phyloP scores from a whole-genome alignment of 192 early-diverging fungal genomes.

The Backusella psychrophila region DNA sequence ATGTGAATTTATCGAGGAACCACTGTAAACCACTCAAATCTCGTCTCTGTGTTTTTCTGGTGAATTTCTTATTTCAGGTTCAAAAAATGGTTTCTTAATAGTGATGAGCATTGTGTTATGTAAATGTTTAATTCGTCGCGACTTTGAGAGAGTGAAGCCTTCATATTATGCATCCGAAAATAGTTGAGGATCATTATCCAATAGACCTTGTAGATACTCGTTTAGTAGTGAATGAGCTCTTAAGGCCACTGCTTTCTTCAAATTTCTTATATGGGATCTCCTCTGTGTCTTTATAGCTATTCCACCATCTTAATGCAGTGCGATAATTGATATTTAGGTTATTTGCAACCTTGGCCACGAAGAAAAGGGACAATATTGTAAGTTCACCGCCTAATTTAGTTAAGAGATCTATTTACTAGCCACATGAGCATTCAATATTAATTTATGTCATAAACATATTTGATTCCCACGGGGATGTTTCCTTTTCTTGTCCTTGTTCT shows the following conservation, averaged over 20 bases:
- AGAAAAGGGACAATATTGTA: too few relatives aligned
- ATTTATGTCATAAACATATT: too few relatives aligned
- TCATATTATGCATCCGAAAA: constrained; percentile 10
- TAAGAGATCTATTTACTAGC: too few relatives aligned
- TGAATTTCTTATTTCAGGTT: neutral
- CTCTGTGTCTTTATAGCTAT: constrained; percentile 9
- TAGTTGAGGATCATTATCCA: constrained; percentile 6
- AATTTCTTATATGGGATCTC: constrained; percentile 3
- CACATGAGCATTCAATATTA: too few relatives aligned
- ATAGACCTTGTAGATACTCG: constrained; percentile 4
- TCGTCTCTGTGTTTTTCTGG: neutral
- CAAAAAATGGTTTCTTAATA: neutral
- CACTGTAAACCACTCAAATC: constrained; percentile 1
- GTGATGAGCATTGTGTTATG: neutral
- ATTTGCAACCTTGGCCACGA: constrained; percentile 6
- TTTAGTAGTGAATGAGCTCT: constrained; percentile 10
- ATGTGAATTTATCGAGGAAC: too few relatives aligned
- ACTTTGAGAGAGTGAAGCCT: constrained; percentile 7
- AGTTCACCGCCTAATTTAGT: too few relatives aligned
- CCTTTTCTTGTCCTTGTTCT: too few relatives aligned
- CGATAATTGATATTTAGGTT: neutral
- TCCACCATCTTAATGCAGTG: constrained; percentile 10
- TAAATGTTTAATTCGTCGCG: constrained; percentile 7
- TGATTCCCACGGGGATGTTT: too few relatives aligned
- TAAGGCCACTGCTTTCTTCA: constrained; percentile 12